Percentiles rank a stretch among this genome's conserved stretches.
phyloP scores from a whole-genome alignment of 768 basidiomycete species.

The Boletus rex-veris region DNA sequence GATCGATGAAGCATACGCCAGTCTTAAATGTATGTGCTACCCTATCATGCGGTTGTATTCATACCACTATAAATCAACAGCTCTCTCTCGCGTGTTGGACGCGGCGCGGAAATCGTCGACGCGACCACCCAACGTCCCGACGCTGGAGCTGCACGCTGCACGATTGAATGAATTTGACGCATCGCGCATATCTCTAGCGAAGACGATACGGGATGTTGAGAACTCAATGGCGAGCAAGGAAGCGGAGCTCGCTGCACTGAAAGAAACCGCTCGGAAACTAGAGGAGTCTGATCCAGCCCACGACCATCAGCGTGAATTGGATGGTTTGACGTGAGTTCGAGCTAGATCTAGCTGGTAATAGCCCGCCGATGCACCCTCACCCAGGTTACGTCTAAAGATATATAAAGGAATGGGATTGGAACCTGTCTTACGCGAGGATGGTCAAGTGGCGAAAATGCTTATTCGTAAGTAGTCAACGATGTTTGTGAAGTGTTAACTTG shows the following conservation, averaged over 20 bases:
- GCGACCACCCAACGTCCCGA: slow-evolving; percentile 66
- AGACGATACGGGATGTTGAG: slow-evolving; percentile 73
- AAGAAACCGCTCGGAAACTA: slow-evolving; percentile 56
- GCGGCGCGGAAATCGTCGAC: slow-evolving; percentile 68
- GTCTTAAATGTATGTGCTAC: slow-evolving; percentile 52
- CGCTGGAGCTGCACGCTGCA: slow-evolving; percentile 56
- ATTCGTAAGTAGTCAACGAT: slow-evolving; percentile 48
- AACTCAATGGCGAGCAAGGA: slow-evolving; percentile 62
- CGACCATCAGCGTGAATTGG: slow-evolving; percentile 67
- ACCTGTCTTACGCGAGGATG: slow-evolving; percentile 54
- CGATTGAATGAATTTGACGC: slow-evolving; percentile 64
- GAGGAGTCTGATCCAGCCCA: slow-evolving; percentile 70
- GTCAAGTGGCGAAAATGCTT: slow-evolving; percentile 56
- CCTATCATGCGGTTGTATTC: not conserved
- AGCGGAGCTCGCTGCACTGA: slow-evolving; percentile 63
- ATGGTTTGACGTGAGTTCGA: slow-evolving; percentile 58
- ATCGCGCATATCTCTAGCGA: slow-evolving; percentile 60
- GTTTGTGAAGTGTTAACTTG: not conserved
- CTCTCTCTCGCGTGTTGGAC: slow-evolving; percentile 60
- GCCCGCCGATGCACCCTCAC: slow-evolving; percentile 1
- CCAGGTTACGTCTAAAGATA: slow-evolving; percentile 62
- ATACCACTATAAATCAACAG: slow-evolving; percentile 35
- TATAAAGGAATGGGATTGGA: slow-evolving; percentile 74
- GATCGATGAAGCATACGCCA: slow-evolving; percentile 61
- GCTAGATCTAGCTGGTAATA: not conserved